Percentiles rank a stretch among this genome's conserved stretches.
phyloP scores from a whole-genome alignment of 2,329 filamentous ascomycete species.

The Fusarium tricinctum region DNA sequence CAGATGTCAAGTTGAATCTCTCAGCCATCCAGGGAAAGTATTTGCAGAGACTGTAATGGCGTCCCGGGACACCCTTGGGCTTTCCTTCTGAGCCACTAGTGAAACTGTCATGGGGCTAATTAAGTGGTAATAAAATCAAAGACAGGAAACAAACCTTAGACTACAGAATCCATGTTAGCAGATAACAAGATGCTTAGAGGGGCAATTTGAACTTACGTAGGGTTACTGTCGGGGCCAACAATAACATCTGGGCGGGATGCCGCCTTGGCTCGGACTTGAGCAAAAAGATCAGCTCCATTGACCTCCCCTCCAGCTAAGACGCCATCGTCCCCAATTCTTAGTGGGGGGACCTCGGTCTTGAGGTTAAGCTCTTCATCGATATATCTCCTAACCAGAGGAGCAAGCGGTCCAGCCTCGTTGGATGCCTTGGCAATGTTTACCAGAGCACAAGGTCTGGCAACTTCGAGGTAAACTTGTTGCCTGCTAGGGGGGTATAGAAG shows the following conservation, averaged over 20 bases:
- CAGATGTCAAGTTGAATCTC: conserved; percentile 78
- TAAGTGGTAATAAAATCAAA: not conserved
- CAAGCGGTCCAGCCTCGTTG: conserved; percentile 64
- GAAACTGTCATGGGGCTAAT: conserved; percentile 61
- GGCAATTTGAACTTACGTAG: conserved; percentile 63
- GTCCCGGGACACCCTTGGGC: conserved; percentile 89
- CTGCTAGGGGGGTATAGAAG: conserved; percentile 50
- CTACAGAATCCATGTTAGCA: not conserved
- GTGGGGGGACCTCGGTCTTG: conserved; percentile 24
- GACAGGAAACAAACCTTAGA: conserved; percentile 5
- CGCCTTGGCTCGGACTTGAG: conserved; percentile 61
- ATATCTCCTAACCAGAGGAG: conserved; percentile 18
- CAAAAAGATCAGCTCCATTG: conserved; percentile 17
- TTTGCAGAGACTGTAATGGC: conserved; percentile 86
- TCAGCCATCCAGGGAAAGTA: conserved; percentile 97
- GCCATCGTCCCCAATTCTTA: conserved; percentile 21
- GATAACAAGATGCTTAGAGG: not conserved
- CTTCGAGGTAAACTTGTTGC: conserved; percentile 75
- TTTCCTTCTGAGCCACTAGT: conserved; percentile 81
- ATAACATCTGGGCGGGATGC: conserved; percentile 75
- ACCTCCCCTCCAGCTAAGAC: conserved; percentile 24
- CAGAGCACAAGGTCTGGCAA: conserved; percentile 78
- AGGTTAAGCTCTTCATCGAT: conserved; percentile 22
- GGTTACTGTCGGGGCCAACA: conserved; percentile 79
- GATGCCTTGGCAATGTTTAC: conserved; percentile 80